Evolutionary conservation across 345 rosid species (phyloP), one percentile per base, ranked within the genome.

Genomic region (Mercurialis annua): DNA sequence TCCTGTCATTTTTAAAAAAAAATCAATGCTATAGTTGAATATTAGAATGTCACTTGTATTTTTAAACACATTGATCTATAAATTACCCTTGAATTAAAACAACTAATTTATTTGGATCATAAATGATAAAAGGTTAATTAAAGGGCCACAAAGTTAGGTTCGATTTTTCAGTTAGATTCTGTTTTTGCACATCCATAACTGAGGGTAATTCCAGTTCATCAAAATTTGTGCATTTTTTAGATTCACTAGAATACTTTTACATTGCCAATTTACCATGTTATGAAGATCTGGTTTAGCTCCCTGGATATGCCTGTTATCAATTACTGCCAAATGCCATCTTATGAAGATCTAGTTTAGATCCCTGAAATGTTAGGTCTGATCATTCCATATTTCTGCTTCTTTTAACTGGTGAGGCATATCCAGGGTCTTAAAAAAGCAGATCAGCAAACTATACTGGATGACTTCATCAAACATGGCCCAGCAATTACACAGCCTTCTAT

Each of bases 401-500:
- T 29, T 31, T 23, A 4, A 42, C 5, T 49, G 7, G 42, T 11
- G 2, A 36, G 66, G 68, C 52, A 51, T 73, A 61, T 72, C 56
- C 90, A 92, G 96, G 97, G 96, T 47, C 90, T 92, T 59, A 90
- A 86, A 74, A 92, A 92, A 73, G 84, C 87, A 21, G 99, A 94
- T 73, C 96, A 94, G 69, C 98, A 94, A 73, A 82, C 77, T 49
- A 86, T 94, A 73, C 83, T 83, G 50, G 98, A 92, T 51, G 98
- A 92, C 82, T 90, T 92, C 82, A 92, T 84, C 85, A 92, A 90
- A 64, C 89, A 82, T 53, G 91, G 85, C 17, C 95, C 92, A 17
- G 86, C 84, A 36, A 83, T 88, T 44, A 5, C 72, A 10, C 80
- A 66, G 30, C 69, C 76, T 49, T 38, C 80, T 5, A 53, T 67